Evolutionary conservation across 2,329 filamentous ascomycete genomes (phyloP), one percentile per base, ranked within the genome.

Genomic region (Xylaria arbuscula): DNA sequence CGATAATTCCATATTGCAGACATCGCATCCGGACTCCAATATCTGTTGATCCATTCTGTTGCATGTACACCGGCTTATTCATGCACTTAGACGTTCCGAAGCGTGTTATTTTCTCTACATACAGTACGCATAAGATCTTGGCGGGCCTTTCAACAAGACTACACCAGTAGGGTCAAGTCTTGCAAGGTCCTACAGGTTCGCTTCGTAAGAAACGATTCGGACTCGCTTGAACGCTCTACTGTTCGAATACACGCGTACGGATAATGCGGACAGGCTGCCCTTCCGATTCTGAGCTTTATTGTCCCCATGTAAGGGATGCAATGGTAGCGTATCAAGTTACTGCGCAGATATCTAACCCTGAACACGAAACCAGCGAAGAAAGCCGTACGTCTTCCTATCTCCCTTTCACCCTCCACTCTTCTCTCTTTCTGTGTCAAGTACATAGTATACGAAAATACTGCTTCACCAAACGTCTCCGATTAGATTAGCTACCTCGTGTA

Each of bases 21-120:
- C 36, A 59, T 38, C 19, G 19, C 45, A 36, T 57, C 58, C 34
- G 55, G 61, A 57, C 63, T 32, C 58, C 67, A 67, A 67, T 24
- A 54, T 22, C 48, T 32, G 60, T 56, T 51, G 48, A 62, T 67
- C 24, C 28, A 55, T 60, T 40, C 36, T 38, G 28, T 50, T 60
- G 54, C 65, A 67, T 67, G 50, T 51, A 66, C 19, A 38, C 32
- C 53, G 55, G 53, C 22, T 32, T 19, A 47, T 55, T 32, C 57
- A 19, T 50, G 19, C 11, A 55, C 17, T 13, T n/a, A 24, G 47
- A 48, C n/a, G 8, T 19, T 17, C 38, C 36, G 32, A 50, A 34
- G 22, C 40, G 48, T 54, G 22, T 34, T 28, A 17, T 24, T 32
- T 47, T 50, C 48, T 42, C 42, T 34, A 56, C 60, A 1, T 34